phyloP scores from a whole-genome alignment of 805 yeast species.

The Suhomyces sp. region DNA sequence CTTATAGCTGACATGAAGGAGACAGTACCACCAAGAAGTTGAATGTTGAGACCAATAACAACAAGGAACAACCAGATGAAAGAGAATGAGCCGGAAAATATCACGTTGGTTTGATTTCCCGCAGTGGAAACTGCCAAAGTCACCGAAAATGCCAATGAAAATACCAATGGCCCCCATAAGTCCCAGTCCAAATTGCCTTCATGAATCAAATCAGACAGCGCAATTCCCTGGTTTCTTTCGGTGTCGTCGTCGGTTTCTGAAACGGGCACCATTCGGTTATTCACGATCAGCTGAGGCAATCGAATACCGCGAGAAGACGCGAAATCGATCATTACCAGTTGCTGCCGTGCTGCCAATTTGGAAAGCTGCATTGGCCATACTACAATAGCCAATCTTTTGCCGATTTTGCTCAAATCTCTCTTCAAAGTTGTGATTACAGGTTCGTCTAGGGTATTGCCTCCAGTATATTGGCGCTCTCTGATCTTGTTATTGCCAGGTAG shows the following conservation, averaged over 20 bases:
- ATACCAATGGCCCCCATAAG: constrained; percentile 70
- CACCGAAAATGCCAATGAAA: constrained; percentile 55
- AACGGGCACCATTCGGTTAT: constrained; percentile 26
- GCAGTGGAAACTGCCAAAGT: constrained; percentile 49
- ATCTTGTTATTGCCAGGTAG: constrained; percentile 21
- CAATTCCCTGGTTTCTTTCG: constrained; percentile 25
- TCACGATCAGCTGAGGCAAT: constrained; percentile 32
- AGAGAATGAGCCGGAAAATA: constrained; percentile 63
- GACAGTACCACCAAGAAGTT: constrained; percentile 58
- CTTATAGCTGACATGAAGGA: constrained; percentile 67
- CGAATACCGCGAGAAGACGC: constrained; percentile 36
- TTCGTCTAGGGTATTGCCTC: constrained; percentile 72
- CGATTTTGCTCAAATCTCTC: constrained; percentile 37
- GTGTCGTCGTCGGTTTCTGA: constrained; percentile 15
- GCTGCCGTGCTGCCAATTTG: constrained; percentile 35
- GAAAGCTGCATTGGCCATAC: constrained; percentile 44
- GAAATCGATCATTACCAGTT: constrained; percentile 29
- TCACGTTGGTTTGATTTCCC: constrained; percentile 43
- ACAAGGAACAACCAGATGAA: constrained; percentile 62
- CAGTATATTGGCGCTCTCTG: constrained; percentile 53
- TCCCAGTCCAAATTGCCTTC: constrained; percentile 51
- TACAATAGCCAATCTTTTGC: constrained; percentile 35
- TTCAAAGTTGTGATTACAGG: constrained; percentile 57
- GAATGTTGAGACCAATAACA: constrained; percentile 61
- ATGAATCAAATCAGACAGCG: constrained; percentile 9